These are phyloP conservation scores for Pleoardoris graminearum DNA, from an alignment of 2,329 filamentous ascomycete genomes.

Conservation along the genomic window DNA sequence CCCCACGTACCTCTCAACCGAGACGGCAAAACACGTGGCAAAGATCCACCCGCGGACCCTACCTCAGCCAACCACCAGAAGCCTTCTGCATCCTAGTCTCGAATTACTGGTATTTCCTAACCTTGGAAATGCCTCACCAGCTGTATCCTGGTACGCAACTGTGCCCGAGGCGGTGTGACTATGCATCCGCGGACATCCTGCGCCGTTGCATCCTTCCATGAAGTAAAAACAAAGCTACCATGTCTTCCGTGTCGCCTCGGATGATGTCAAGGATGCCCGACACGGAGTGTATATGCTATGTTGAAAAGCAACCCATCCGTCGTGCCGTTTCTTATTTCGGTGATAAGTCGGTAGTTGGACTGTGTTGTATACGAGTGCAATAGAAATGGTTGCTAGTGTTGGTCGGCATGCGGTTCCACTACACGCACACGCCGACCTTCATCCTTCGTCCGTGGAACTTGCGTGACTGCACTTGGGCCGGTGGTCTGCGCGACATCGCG, in stretches of 20 bases:
- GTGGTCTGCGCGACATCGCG: constrained; percentile 21
- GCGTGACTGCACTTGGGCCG: constrained; percentile 12
- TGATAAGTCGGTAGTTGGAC: constrained; percentile 13
- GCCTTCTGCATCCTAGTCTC: constrained; percentile 26
- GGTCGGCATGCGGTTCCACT: constrained; percentile 23
- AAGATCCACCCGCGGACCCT: constrained; percentile 9
- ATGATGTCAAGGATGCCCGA: constrained; percentile 1
- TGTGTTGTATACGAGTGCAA: constrained; percentile 8
- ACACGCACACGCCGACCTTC: constrained; percentile 38
- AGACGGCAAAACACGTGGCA: constrained; percentile 11
- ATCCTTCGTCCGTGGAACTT: constrained; percentile 20
- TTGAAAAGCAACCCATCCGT: not conserved
- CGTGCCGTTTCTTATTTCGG: constrained; percentile 7
- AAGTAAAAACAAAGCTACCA: not conserved
- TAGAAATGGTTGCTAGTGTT: constrained; percentile 1
- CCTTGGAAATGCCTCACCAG: constrained; percentile 21
- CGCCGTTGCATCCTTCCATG: constrained; percentile 6
- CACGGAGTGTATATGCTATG: not conserved
- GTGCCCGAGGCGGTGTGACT: constrained; percentile 29
- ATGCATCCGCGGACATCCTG: constrained; percentile 19
- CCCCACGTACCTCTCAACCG: constrained; percentile 1
- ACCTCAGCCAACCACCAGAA: constrained; percentile 15
- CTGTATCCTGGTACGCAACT: not conserved
- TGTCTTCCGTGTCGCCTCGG: constrained; percentile 13
- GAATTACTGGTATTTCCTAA: not conserved